Base-by-base conservation (phyloP, 495 filamentous ascomycete species). In the Penicillium malachiteum region DNA sequence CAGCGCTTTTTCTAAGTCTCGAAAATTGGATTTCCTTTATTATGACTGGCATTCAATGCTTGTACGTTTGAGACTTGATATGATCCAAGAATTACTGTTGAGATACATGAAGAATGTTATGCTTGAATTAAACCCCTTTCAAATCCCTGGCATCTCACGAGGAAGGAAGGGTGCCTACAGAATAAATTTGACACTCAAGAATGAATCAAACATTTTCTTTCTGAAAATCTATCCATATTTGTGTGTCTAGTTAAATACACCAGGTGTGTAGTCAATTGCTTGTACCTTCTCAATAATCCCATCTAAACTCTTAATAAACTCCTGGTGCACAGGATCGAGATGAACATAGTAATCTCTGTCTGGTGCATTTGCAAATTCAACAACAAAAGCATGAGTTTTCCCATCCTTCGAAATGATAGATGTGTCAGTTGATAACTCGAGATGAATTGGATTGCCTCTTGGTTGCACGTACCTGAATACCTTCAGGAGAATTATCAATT, bases 401-500 rank as follows among this genome's bases (percentile, higher is more conserved):
- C 71, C 72, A 51, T 57, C 50, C 64, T 68, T 30, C 13, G 48
- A 37, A 12, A 38, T 17, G 8, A 35, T 5, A 40, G 3, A 31
- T 45, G 6, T 13, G 43, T 21, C 7, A 41, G 14, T n/a, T 41
- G 35, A 38, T 13, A 7, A 7, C 39, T 17, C 7, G 14, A n/a
- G n/a, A n/a, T n/a, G n/a, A n/a, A n/a, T n/a, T n/a, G 39, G 2
- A 10, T 16, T 41, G 11, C 14, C 7, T 41, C 42, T 37, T 46
- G 26, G 48, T 3, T 18, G n/a, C 18, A 51, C 64, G 50, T 73
- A 90, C 87, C 68, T 87, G 80, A 11, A 78, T 67, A 5, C 82
- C 86, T 67, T 90, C 87, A 0, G 70, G 69, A 1, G 84, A 88
- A 62, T 85, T 87, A 57, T 91, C 82, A 48, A 63, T 68, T 0